These are phyloP conservation scores for Rhynchospora pubera DNA, from an alignment of 176 grass and related monocot genomes.

Conservation along the genomic window DNA sequence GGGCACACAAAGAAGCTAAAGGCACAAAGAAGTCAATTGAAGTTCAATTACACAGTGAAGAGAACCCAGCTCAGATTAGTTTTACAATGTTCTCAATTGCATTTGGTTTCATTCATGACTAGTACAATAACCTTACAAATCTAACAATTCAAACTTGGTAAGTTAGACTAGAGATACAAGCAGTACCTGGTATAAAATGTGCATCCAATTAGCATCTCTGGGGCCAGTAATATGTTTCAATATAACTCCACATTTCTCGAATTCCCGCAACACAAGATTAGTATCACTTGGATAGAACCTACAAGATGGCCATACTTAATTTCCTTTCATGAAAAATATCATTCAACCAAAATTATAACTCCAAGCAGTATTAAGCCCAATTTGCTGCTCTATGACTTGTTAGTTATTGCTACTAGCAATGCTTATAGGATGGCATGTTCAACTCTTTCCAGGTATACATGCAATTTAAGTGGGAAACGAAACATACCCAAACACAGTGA, in stretches of 20 bases:
- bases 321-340: not conserved
- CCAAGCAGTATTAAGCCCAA: not conserved
- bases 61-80: not conserved
- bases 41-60: not conserved
- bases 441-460: not conserved
- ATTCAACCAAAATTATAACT: constrained; percentile 7
- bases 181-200: constrained; percentile 83
- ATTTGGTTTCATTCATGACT: not conserved
- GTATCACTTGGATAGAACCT: constrained; percentile 68
- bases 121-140: not conserved
- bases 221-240: constrained; percentile 65
- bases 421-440: not conserved
- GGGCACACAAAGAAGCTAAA: not conserved
- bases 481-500: constrained; percentile 80
- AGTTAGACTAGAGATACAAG: not conserved
- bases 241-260: constrained; percentile 90
- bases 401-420: not conserved
- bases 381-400: not conserved
- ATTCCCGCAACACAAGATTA: constrained; percentile 64
- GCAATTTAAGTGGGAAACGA: not conserved
- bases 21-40: not conserved
- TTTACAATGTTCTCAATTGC: not conserved
- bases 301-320: not conserved
- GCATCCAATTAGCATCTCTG: constrained; percentile 83
- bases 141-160: not conserved